These are phyloP conservation scores for Phoma herbarum DNA, from an alignment of 2,329 filamentous ascomycete genomes.

Conservation along the genomic window DNA sequence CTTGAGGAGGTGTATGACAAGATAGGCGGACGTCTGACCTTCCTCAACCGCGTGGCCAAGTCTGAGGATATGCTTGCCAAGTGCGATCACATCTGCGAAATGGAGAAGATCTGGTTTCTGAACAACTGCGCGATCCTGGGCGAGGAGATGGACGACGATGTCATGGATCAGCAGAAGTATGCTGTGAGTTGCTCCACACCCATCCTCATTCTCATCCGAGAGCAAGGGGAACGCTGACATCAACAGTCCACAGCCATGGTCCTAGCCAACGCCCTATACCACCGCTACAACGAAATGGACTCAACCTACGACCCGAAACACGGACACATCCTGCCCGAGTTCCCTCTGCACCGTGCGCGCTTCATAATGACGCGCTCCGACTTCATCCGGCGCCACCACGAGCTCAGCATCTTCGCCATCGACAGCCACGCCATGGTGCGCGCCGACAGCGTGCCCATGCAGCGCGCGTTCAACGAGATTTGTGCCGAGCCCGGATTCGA, in stretches of 20 bases:
- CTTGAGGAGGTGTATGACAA: slow-evolving; percentile 84
- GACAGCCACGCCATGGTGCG: slow-evolving; percentile 86
- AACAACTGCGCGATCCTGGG: slow-evolving; percentile 81
- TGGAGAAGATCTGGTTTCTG: slow-evolving; percentile 80
- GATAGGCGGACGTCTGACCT: slow-evolving; percentile 88
- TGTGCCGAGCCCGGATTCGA: slow-evolving; percentile 80
- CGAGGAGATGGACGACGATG: slow-evolving; percentile 88
- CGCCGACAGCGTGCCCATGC: slow-evolving; percentile 96
- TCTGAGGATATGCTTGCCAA: slow-evolving; percentile 79
- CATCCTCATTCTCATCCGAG: too few species aligned
- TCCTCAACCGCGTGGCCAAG: slow-evolving; percentile 89
- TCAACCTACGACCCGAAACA: slow-evolving; percentile 69
- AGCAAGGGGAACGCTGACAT: too few species aligned
- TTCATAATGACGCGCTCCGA: slow-evolving; percentile 96
- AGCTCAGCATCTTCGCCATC: slow-evolving; percentile 94
- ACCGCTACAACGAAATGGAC: slow-evolving; percentile 73
- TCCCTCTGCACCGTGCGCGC: slow-evolving; percentile 56
- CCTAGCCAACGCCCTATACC: slow-evolving; percentile 88
- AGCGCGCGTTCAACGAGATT: slow-evolving; percentile 86
- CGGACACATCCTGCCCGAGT: slow-evolving; percentile 81
- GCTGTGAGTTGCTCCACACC: slow-evolving; percentile 65
- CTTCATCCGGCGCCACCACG: slow-evolving; percentile 92
- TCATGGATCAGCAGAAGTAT: slow-evolving; percentile 98
- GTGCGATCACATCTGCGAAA: slow-evolving; percentile 75
- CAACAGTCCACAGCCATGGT: slow-evolving; percentile 86